phyloP scores from a whole-genome alignment of 2,329 filamentous ascomycete genomes.

The Gyromitra esculenta region DNA sequence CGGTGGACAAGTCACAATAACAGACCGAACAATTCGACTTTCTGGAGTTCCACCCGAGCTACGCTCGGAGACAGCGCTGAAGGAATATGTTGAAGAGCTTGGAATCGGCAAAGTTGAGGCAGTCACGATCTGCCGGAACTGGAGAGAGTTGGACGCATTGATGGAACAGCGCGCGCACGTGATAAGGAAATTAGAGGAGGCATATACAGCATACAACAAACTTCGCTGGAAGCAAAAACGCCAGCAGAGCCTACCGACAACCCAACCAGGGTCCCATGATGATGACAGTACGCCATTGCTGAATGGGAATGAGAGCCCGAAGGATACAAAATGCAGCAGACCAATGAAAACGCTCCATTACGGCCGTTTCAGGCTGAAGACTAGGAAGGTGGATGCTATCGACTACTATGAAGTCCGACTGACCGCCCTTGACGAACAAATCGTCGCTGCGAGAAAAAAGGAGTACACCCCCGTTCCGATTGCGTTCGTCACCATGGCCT shows the following conservation, averaged over 20 bases:
- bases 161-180: constrained; percentile 73
- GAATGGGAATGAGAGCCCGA: constrained; percentile 61
- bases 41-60: constrained; percentile 85
- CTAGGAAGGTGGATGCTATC: constrained; percentile 83
- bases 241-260: constrained; percentile 5
- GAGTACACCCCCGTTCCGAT: constrained; percentile 80
- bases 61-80: constrained; percentile 82
- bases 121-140: constrained; percentile 86
- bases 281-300: constrained; percentile 72
- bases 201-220: constrained; percentile 77
- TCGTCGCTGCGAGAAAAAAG: constrained; percentile 75
- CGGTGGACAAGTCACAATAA: constrained; percentile 92
- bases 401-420: constrained; percentile 93
- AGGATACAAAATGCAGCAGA: constrained; percentile 59
- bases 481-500: constrained; percentile 97
- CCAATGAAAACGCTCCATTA: constrained; percentile 81
- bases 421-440: constrained; percentile 78
- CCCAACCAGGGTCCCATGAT: constrained; percentile 58
- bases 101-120: constrained; percentile 89
- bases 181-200: constrained; percentile 79
- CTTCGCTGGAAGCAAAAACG: constrained; percentile 16
- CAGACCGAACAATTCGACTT: constrained; percentile 89
- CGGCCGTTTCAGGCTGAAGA: constrained; percentile 77
- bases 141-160: constrained; percentile 80
- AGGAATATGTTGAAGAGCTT: constrained; percentile 84